phyloP scores from a whole-genome alignment of 176 grass and related monocot genomes.

The Ampelocalamus luodianensis region DNA sequence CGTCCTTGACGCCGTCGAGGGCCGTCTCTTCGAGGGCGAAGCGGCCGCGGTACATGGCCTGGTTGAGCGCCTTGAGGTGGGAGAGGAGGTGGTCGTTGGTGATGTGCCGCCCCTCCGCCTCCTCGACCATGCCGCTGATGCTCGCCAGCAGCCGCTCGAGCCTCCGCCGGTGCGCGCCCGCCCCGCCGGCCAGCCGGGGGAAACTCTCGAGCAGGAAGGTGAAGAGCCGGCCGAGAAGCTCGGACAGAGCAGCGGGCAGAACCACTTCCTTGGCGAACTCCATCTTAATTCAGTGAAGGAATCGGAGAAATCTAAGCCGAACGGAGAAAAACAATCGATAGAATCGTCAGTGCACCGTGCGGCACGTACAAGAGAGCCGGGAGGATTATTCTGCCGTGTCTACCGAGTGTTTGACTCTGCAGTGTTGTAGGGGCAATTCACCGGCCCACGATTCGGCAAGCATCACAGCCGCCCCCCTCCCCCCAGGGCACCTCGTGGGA shows the following conservation, averaged over 20 bases:
- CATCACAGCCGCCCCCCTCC: no score
- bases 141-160: conserved; percentile 44
- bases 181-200: not conserved
- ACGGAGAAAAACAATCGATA: no score
- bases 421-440: no score
- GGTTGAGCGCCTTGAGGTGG: conserved; percentile 44
- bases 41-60: conserved; percentile 49
- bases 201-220: conserved; percentile 43
- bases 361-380: no score
- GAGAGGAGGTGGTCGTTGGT: conserved; percentile 50
- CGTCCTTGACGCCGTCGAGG: conserved; percentile 18
- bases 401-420: no score
- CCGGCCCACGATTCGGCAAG: no score
- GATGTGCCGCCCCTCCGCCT: conserved; percentile 56
- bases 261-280: conserved; percentile 47
- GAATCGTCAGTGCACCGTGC: no score
- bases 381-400: no score
- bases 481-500: no score
- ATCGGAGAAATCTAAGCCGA: no score
- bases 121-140: conserved; percentile 49
- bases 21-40: conserved; percentile 39
- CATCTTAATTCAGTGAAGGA: not conserved
- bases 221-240: conserved; percentile 37
- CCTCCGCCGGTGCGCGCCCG: conserved; percentile 33
- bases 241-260: conserved; percentile 29